phyloP scores from a whole-genome alignment of 768 basidiomycete species.

The Trametes sanguinea region DNA sequence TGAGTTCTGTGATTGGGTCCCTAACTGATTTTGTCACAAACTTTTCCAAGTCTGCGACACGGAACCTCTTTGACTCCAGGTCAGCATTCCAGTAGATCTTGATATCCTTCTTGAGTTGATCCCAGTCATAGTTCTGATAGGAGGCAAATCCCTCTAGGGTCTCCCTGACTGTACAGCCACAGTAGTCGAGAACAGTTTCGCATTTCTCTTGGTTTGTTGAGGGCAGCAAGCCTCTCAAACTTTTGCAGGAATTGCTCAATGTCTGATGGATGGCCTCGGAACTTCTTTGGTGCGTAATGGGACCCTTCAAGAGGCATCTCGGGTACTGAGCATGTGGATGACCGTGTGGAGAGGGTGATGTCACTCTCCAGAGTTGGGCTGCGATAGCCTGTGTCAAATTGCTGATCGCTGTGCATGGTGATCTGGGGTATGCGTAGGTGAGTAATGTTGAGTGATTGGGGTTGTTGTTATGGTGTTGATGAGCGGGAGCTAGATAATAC shows the following conservation, averaged over 20 bases:
- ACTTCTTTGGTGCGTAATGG: conserved; percentile 24
- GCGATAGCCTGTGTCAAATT: background rate
- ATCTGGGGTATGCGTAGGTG: background rate
- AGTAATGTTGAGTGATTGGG: background rate
- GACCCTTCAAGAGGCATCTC: conserved; percentile 23
- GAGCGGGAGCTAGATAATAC: background rate
- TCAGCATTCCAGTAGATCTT: conserved; percentile 17
- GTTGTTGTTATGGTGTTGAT: background rate
- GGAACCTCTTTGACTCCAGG: conserved; percentile 10
- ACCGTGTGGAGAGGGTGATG: background rate
- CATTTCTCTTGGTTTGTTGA: conserved; percentile 8
- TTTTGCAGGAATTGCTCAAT: conserved; percentile 21
- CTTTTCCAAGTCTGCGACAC: background rate
- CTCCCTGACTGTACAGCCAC: conserved; percentile 18
- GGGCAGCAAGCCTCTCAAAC: conserved; percentile 18
- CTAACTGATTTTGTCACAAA: background rate
- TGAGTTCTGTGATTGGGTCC: background rate
- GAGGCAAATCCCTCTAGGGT: conserved; percentile 15
- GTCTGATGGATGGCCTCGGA: conserved; percentile 25
- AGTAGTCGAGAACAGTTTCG: conserved; percentile 22
- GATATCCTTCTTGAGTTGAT: conserved; percentile 6
- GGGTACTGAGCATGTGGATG: background rate
- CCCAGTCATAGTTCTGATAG: conserved; percentile 8
- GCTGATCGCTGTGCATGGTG: background rate
- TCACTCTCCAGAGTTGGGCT: background rate